Conservation (phyloP, 345 rosid species). For the Hibiscus trionum region DNA sequence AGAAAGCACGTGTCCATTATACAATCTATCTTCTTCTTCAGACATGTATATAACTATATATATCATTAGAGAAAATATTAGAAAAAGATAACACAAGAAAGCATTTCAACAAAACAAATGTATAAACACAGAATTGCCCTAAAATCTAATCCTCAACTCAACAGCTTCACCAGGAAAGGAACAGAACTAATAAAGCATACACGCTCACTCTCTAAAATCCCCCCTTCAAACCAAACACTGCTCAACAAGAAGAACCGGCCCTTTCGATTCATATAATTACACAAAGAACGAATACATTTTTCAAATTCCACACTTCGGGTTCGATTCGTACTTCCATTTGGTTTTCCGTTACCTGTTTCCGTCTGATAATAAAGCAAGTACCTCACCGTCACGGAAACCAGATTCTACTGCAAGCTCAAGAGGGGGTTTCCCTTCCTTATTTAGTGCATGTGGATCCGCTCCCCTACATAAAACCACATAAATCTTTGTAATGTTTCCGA, state of each 20-base stretch:
- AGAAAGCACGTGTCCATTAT: too few species aligned
- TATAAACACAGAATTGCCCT: slow-evolving; percentile 29
- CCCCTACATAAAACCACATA: slow-evolving; percentile 49
- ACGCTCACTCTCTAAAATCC: background rate
- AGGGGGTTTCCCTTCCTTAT: slow-evolving; percentile 56
- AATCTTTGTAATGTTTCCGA: background rate
- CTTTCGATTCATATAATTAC: background rate
- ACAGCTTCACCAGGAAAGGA: slow-evolving; percentile 15
- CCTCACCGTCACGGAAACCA: slow-evolving; percentile 47
- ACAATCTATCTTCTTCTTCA: too few species aligned
- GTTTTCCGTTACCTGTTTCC: slow-evolving; percentile 32
- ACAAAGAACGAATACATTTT: background rate
- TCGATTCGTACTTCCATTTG: background rate
- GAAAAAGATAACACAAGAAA: slow-evolving; percentile 2
- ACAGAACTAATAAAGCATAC: slow-evolving; percentile 16
- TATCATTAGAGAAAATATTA: too few species aligned
- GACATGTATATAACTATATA: too few species aligned
- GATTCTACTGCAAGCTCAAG: slow-evolving; percentile 53
- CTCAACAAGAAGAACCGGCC: slow-evolving; percentile 19
- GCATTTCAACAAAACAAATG: slow-evolving; percentile 21
- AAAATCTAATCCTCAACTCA: slow-evolving; percentile 22
- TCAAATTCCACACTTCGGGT: slow-evolving; percentile 18
- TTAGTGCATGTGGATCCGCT: slow-evolving; percentile 63
- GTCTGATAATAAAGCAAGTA: slow-evolving; percentile 58
- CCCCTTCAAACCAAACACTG: background rate